Evolutionary conservation across 2,329 filamentous ascomycete species (phyloP), one percentile per base, ranked within the genome.

Genomic region (Botrytis deweyae): DNA sequence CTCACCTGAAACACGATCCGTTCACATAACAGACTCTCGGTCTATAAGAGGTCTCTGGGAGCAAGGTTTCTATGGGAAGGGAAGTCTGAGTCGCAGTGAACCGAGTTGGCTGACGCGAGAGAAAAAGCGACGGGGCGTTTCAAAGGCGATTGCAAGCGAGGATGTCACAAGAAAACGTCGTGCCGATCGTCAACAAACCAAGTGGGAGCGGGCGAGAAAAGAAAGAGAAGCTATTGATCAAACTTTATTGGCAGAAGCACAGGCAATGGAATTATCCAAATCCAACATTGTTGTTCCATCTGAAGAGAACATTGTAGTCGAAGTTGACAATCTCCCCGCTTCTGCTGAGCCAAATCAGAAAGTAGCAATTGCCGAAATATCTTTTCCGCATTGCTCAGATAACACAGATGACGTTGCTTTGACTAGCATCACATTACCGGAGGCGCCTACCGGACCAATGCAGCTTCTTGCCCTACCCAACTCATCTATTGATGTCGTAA

Each of bases 51-150:
- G 91, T 1, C 83, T 99, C 38, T 99, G 97, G 96, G 93, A 97
- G 83, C 93, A 97, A 84, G 96, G 96, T 8, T 99, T 99, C 83
- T 99, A 95, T 83, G 97, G 97, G 66, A 98, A 98, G 83, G 96
- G 96, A 63, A 95, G 87, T 78, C 85, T 98, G 74, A 98, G 95
- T 84, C 90, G 97, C 79, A 98, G 95, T 85, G 95, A 99, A 82
- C 95, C 95, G 4, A 96, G 91, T 78, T 99, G 96, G 96, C 83
- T 97, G 69, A 92, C 93, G 76, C 88, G 92, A 76, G 94, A 97
- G 82, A 92, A 93, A 82, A 90, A 91, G 42, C 88, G 91, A 69
- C 87, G 87, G 74, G 92, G 92, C 18, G 83, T 90, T 25, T 84
- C 90, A 40, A 87, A 89, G 46, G 87, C 85, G 85, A 84, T 38